Percentiles rank a stretch among this genome's conserved stretches.
Conservation (phyloP, 2,329 filamentous ascomycete species). For the Sarocladiaceae sp. region DNA sequence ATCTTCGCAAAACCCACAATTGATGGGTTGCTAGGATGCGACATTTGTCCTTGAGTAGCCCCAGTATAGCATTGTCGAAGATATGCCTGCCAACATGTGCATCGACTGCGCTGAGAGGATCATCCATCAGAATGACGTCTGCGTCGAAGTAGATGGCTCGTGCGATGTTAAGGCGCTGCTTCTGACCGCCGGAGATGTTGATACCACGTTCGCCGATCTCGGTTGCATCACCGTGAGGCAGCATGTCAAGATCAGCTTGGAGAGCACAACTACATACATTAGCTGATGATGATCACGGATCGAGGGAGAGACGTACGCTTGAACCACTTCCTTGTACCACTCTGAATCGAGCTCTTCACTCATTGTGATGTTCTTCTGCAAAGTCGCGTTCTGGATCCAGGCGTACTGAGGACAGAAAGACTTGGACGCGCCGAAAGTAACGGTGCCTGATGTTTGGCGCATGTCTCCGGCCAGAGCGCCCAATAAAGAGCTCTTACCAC, state of each 20-base stretch:
- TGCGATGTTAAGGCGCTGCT: constrained; percentile 91
- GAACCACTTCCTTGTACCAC: constrained; percentile 82
- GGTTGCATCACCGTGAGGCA: constrained; percentile 82
- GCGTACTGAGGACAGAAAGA: constrained; percentile 95
- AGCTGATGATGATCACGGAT: constrained; percentile 12
- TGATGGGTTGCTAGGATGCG: constrained; percentile 92
- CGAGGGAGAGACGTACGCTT: constrained; percentile 47
- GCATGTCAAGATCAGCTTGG: constrained; percentile 79
- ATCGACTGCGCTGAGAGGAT: constrained; percentile 63
- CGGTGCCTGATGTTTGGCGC: constrained; percentile 70
- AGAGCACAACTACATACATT: constrained; percentile 60
- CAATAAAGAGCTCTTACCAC: constrained; percentile 84
- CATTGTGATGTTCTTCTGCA: constrained; percentile 86
- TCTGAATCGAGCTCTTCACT: constrained; percentile 67
- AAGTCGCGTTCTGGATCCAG: constrained; percentile 91
- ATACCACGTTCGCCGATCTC: constrained; percentile 96
- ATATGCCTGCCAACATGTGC: constrained; percentile 68
- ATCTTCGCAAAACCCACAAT: constrained; percentile 83
- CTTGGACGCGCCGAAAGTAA: constrained; percentile 69
- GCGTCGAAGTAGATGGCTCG: constrained; percentile 67
- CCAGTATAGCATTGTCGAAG: constrained; percentile 90
- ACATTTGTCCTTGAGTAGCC: constrained; percentile 81
- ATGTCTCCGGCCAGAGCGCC: constrained; percentile 90
- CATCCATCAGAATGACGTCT: constrained; percentile 63
- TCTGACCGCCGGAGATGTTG: constrained; percentile 91